phyloP scores from a whole-genome alignment of 305 asterid species.

The Withania somnifera region DNA sequence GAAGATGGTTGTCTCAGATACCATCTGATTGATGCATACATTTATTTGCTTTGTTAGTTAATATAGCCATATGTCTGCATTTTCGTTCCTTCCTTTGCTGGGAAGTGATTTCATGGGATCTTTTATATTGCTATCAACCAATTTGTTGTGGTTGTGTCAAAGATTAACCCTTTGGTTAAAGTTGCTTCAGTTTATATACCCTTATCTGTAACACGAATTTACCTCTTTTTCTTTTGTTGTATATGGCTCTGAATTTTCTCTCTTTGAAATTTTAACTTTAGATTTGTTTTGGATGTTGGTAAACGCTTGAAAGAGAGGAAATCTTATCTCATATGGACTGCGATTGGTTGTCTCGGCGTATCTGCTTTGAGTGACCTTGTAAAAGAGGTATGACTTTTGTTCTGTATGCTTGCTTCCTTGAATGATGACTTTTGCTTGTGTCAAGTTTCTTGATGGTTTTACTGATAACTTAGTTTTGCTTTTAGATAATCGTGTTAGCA shows the following conservation, averaged over 20 bases:
- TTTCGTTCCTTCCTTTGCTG: background rate
- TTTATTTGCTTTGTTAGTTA: background rate
- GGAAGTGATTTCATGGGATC: background rate
- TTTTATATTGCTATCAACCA: background rate
- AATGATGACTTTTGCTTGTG: background rate
- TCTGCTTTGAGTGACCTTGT: constrained; percentile 79
- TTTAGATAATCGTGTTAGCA: background rate
- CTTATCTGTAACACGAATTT: background rate
- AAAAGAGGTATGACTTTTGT: constrained; percentile 48
- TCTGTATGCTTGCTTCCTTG: background rate
- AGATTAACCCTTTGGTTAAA: background rate
- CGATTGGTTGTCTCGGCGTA: constrained; percentile 77
- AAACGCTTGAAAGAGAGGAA: constrained; percentile 68
- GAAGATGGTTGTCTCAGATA: background rate
- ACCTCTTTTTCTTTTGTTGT: background rate
- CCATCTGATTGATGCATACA: background rate
- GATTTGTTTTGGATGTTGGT: constrained; percentile 67
- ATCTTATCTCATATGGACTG: constrained; percentile 74
- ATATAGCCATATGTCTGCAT: background rate
- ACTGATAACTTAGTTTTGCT: constrained; percentile 1
- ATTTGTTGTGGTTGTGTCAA: background rate
- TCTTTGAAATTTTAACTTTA: constrained; percentile 13
- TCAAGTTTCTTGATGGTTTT: background rate
- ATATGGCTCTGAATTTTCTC: background rate
- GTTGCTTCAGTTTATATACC: background rate